phyloP scores from a whole-genome alignment of 257 asterid genomes.

The Fraxinus quadrangulata region DNA sequence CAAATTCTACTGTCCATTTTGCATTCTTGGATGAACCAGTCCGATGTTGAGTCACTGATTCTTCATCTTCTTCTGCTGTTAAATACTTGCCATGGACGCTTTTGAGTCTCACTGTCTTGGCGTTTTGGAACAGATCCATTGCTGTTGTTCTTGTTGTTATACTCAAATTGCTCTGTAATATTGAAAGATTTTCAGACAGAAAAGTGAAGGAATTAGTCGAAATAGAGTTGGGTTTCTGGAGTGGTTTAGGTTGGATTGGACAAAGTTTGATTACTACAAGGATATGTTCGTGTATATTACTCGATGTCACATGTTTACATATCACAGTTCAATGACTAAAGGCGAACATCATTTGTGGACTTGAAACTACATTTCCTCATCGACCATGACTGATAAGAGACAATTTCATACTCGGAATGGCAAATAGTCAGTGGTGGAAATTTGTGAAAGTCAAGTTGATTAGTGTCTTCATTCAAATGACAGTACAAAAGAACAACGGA shows the following conservation, averaged over 20 bases:
- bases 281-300: background rate
- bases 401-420: too few relatives aligned
- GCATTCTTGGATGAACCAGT: conserved; percentile 36
- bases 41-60: conserved; percentile 41
- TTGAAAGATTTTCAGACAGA: conserved; percentile 4
- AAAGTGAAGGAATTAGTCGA: background rate
- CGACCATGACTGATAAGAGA: too few relatives aligned
- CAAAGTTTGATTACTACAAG: background rate
- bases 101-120: conserved; percentile 40
- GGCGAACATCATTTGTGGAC: too few relatives aligned
- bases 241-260: background rate
- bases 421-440: too few relatives aligned
- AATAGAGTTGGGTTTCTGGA: background rate
- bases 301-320: background rate
- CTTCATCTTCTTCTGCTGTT: conserved; percentile 48
- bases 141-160: conserved; percentile 36
- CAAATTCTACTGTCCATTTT: conserved; percentile 65
- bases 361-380: too few relatives aligned
- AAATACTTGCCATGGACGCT: conserved; percentile 40
- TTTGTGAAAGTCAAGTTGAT: too few relatives aligned
- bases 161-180: conserved; percentile 1
- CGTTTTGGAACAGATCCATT: conserved; percentile 47
- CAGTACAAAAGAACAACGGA: too few relatives aligned
- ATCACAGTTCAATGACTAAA: too few relatives aligned
- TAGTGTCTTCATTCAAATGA: too few relatives aligned